Base-by-base conservation (phyloP, 768 basidiomycete species). In the Filobasidium wieringae region DNA sequence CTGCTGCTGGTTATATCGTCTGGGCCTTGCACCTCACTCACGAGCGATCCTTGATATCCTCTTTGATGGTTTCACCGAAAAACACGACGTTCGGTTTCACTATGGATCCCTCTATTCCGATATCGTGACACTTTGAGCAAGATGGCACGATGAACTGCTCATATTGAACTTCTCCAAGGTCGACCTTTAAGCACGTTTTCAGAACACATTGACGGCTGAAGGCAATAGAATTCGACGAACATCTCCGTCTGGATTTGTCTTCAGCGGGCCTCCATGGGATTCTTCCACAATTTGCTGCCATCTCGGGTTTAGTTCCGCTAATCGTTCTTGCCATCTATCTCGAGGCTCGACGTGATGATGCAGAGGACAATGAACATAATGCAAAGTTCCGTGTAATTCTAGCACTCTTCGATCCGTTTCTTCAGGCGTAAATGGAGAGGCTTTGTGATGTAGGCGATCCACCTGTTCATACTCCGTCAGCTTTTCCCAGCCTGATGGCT, bases 381-480 rank as follows among this genome's bases (percentile, higher is more conserved):
- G 86, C 11, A 96, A 73, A 17, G 85, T 88, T 19, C 91, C 91
- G 70, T 96, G 91, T 7, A 96, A 79, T 69, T 93, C 88, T 24
- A 95, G 76, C 41, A 90, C 82, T 26, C 74, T 70, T 63, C 71
- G 53, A 62, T 74, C n/a, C 67, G 68, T 53, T 70, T 74, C 41
- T 64, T 60, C 68, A 74, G 74, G 72, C 76, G 59, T 79, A 78
- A 68, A 75, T 73, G 33, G 73, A 57, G 19, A 86, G 73, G 7
- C 87, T 74, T 87, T 88, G 52, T 83, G 83, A 67, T 96, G 92
- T 6, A 97, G 80, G 1, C 90, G 91, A 67, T 97, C 93, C n/a
- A 97, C 92, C 70, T 79, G 73, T 17, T 43, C 26, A 39, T 39
- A n/a, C n/a, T n/a, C n/a, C n/a, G n/a, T n/a, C n/a, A n/a, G n/a